phyloP scores from a whole-genome alignment of 129 eudicot species.

The Flaveria ramosissima region DNA sequence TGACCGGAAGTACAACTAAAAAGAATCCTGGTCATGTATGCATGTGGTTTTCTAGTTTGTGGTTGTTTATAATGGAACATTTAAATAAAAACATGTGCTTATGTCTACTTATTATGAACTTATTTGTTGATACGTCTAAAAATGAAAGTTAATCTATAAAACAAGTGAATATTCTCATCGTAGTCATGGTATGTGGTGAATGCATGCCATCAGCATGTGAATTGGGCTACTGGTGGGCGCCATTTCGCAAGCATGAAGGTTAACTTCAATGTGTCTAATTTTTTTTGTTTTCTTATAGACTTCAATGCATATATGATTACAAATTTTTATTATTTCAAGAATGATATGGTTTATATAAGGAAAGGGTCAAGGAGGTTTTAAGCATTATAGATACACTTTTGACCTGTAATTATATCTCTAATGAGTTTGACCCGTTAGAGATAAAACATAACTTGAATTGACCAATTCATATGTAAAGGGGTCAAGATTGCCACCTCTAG shows the following conservation, averaged over 20 bases:
- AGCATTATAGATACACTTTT: neutral
- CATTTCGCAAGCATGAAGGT: neutral
- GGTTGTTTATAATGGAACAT: neutral
- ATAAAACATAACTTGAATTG: slow-evolving; percentile 6
- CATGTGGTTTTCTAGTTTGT: too few relatives aligned
- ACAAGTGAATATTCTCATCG: neutral
- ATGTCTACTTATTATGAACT: neutral
- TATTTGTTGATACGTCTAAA: neutral
- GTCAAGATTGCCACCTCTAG: neutral
- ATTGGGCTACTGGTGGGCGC: slow-evolving; percentile 1
- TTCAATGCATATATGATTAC: neutral
- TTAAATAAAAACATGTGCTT: neutral
- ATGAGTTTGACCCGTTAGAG: neutral
- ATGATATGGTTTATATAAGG: neutral
- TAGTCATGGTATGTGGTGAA: neutral
- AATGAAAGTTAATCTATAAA: neutral
- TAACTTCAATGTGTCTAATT: neutral
- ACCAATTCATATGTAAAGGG: neutral
- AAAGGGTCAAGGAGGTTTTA: slow-evolving; percentile 6
- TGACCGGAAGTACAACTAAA: too few relatives aligned
- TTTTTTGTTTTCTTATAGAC: neutral
- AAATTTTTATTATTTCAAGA: neutral
- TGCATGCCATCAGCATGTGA: neutral
- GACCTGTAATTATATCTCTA: neutral
- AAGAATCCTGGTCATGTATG: too few relatives aligned